phyloP scores from a whole-genome alignment of 345 rosid genomes.

The Murraya paniculata region DNA sequence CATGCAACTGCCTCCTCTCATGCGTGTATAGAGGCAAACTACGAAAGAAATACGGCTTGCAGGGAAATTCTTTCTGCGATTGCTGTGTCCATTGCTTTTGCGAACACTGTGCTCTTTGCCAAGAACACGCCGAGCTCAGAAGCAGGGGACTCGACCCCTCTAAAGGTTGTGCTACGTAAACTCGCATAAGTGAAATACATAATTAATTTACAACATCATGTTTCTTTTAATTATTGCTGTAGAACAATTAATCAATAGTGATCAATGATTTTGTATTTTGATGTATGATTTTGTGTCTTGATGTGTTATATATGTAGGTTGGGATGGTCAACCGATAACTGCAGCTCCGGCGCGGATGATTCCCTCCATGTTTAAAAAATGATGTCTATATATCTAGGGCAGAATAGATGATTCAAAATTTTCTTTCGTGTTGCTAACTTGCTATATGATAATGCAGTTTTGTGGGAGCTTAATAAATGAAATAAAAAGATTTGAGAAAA shows the following conservation, averaged over 20 bases:
- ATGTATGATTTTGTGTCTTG: background rate
- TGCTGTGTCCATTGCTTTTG: conserved; percentile 24
- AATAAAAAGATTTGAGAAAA: too few relatives aligned
- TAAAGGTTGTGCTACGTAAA: background rate
- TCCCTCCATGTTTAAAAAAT: background rate
- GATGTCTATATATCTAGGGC: background rate
- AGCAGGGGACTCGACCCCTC: conserved; percentile 23
- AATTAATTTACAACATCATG: too few relatives aligned
- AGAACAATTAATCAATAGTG: too few relatives aligned
- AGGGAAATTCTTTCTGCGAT: conserved; percentile 19
- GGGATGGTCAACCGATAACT: background rate
- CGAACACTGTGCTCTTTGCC: conserved; percentile 27
- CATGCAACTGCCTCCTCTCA: conserved; percentile 11
- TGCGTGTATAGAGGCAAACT: conserved; percentile 18
- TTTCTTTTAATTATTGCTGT: too few relatives aligned
- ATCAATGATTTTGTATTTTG: background rate
- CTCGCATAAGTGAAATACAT: too few relatives aligned
- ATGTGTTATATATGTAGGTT: background rate
- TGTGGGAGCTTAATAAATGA: too few relatives aligned
- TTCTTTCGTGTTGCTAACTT: too few relatives aligned
- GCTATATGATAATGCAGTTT: too few relatives aligned
- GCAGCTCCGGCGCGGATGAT: background rate
- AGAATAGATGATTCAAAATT: background rate
- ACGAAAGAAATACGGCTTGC: conserved; percentile 12
- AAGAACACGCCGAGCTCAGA: conserved; percentile 23